These are phyloP conservation scores for Cercospora nicotianae DNA, from an alignment of 2,329 filamentous ascomycete species.

Conservation along the genomic window DNA sequence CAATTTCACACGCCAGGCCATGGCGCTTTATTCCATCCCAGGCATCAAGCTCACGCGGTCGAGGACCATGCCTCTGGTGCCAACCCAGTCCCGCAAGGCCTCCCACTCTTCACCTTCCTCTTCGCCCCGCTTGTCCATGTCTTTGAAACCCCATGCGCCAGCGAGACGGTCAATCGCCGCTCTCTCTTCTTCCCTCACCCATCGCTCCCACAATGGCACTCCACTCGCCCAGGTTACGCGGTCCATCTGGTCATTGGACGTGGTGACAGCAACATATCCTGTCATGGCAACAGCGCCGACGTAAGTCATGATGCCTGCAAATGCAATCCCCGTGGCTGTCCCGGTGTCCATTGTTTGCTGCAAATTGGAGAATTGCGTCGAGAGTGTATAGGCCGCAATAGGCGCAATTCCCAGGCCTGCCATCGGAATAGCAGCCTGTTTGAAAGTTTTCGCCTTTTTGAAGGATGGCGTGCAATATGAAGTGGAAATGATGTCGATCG, in stretches of 20 bases:
- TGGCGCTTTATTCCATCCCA: conserved; percentile 68
- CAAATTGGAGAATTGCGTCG: conserved; percentile 63
- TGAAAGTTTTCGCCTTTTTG: conserved; percentile 65
- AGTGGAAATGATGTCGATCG: conserved; percentile 71
- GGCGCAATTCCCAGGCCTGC: conserved; percentile 60
- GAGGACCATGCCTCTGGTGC: conserved; percentile 81
- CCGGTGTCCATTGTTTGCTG: conserved; percentile 76
- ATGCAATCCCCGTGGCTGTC: conserved; percentile 74
- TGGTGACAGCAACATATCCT: conserved; percentile 80
- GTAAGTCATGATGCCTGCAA: conserved; percentile 80
- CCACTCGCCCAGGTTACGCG: conserved; percentile 88
- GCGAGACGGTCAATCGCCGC: conserved; percentile 83
- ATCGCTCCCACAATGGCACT: conserved; percentile 75
- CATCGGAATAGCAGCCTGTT: conserved; percentile 62
- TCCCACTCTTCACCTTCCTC: conserved; percentile 93
- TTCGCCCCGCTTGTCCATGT: conserved; percentile 75
- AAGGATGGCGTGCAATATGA: conserved; percentile 68
- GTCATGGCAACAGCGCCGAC: conserved; percentile 76
- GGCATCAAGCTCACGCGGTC: conserved; percentile 89
- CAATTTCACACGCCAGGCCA: background rate
- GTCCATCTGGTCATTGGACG: conserved; percentile 91
- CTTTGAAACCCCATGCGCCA: conserved; percentile 87
- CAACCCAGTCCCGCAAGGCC: conserved; percentile 76
- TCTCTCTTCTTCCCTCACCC: conserved; percentile 86
- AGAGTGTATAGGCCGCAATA: conserved; percentile 67